phyloP scores from a whole-genome alignment of 768 basidiomycete species.

The Boletus rufocinnamomeus region DNA sequence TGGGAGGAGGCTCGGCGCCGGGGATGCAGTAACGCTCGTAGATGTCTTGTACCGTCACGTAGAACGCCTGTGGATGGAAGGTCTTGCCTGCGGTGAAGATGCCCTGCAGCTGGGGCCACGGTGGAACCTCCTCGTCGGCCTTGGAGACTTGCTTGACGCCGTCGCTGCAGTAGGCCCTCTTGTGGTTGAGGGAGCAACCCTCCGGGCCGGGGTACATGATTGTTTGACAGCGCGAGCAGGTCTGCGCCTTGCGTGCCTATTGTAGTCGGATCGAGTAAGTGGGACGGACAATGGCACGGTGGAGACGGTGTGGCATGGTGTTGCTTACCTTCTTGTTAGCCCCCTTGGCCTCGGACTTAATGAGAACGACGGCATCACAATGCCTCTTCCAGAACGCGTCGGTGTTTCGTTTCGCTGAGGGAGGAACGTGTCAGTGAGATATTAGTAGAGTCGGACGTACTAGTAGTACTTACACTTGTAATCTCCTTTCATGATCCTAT shows the following conservation, averaged over 20 bases:
- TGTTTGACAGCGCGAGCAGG: neutral
- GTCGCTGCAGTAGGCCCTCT: no score
- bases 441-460: neutral
- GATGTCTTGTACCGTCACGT: neutral
- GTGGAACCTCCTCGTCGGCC: no score
- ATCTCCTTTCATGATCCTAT: neutral
- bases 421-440: neutral
- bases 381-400: neutral
- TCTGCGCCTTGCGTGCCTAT: neutral
- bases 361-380: neutral
- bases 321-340: neutral
- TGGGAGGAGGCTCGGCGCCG: no score
- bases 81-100: no score
- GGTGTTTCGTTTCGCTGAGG: neutral
- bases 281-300: no score
- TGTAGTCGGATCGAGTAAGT: no score
- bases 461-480: neutral
- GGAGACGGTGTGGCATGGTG: no score
- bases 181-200: neutral
- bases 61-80: constrained; percentile 1
- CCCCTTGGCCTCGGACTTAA: neutral
- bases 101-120: no score
- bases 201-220: constrained; percentile 5
- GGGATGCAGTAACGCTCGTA: no score
- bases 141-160: no score